These are phyloP conservation scores for Funneliformis caledonium DNA, from an alignment of 371 early-diverging fungal genomes.

Conservation along the genomic window DNA sequence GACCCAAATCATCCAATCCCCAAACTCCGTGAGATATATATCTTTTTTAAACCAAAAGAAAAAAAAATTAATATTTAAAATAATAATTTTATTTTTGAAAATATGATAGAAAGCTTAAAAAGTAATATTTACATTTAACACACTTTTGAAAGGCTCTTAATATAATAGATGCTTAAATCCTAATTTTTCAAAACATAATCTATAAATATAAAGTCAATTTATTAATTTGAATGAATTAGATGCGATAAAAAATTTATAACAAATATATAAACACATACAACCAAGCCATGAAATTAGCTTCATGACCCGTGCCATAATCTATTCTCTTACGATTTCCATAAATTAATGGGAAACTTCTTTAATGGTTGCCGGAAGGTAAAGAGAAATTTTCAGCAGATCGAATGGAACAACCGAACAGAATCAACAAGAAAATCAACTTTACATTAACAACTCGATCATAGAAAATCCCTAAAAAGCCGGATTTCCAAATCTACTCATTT, in stretches of 20 bases:
- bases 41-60: conserved; percentile 43
- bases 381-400: conserved; percentile 45
- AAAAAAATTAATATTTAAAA: not conserved
- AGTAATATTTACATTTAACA: conserved; percentile 39
- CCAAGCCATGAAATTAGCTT: conserved; percentile 95
- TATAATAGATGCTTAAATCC: conserved; percentile 72
- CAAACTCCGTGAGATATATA: conserved; percentile 99
- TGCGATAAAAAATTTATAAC: not conserved
- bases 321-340: conserved; percentile 92
- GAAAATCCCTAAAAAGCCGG: conserved; percentile 83
- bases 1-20: conserved; percentile 98
- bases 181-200: conserved; percentile 82
- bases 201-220: conserved; percentile 40
- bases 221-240: not conserved
- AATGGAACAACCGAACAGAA: no score
- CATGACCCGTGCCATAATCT: conserved; percentile 99
- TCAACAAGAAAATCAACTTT: conserved; percentile 24
- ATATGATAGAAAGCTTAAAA: no score
- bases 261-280: conserved; percentile 57
- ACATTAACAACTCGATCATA: conserved; percentile 70
- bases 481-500: conserved; percentile 89
- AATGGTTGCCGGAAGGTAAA: conserved; percentile 54
- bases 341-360: conserved; percentile 84
- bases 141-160: conserved; percentile 80
- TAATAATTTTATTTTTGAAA: no score